Conservation (phyloP, 2,329 filamentous ascomycete species). For the Fusarium pininemorale region DNA sequence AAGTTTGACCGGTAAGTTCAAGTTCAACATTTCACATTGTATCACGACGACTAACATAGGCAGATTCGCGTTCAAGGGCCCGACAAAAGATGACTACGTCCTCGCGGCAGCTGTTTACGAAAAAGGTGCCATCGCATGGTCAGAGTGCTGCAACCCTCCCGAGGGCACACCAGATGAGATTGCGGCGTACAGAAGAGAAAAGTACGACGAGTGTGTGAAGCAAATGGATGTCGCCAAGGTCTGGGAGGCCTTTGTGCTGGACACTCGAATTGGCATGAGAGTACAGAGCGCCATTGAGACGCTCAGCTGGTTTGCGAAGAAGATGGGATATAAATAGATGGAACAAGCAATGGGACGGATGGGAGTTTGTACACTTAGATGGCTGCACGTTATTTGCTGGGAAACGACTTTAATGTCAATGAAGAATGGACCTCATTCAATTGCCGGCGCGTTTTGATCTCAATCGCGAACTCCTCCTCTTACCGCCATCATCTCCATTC, state of each 20-base stretch:
- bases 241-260: slow-evolving; percentile 78
- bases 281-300: slow-evolving; percentile 76
- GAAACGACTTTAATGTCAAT: background rate
- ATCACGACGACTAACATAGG: background rate
- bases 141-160: slow-evolving; percentile 63
- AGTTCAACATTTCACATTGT: slow-evolving; percentile 25
- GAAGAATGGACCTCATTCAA: background rate
- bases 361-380: slow-evolving; percentile 28
- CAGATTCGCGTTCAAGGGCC: slow-evolving; percentile 65
- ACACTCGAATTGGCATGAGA: slow-evolving; percentile 78
- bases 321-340: slow-evolving; percentile 50
- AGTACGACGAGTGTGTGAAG: slow-evolving; percentile 68
- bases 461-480: slow-evolving; percentile 41
- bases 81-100: slow-evolving; percentile 74
- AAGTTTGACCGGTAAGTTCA: slow-evolving; percentile 68
- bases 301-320: slow-evolving; percentile 62
- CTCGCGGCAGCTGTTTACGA: slow-evolving; percentile 85
- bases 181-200: slow-evolving; percentile 53
- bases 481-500: slow-evolving; percentile 40
- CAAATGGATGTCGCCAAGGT: slow-evolving; percentile 73
- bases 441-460: slow-evolving; percentile 33
- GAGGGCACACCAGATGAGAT: slow-evolving; percentile 44
- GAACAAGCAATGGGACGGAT: background rate
- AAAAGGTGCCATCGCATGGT: slow-evolving; percentile 83
- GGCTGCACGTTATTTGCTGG: background rate